Conservation (phyloP, 495 filamentous ascomycete genomes). For the Ramalina peruviana region DNA sequence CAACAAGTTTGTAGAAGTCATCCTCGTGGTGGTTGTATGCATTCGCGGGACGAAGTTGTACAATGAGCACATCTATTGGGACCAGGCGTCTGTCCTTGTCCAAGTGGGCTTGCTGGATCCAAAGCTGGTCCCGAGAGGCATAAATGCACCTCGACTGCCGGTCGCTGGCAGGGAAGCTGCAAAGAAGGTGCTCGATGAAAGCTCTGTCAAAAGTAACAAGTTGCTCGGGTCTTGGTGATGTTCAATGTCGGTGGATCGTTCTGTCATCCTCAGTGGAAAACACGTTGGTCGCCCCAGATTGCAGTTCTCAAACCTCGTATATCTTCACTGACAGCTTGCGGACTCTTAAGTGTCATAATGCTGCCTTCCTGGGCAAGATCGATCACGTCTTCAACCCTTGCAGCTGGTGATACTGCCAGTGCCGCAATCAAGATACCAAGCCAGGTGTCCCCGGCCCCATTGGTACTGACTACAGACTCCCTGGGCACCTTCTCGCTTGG, state of each 20-base stretch:
- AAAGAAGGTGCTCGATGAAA: conserved; percentile 49
- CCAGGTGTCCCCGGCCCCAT: conserved; percentile 90
- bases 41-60: conserved; percentile 60
- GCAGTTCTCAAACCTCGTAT: conserved; percentile 12
- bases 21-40: conserved; percentile 62
- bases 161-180: conserved; percentile 56
- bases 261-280: neutral
- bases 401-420: conserved; percentile 25
- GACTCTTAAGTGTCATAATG: conserved; percentile 55
- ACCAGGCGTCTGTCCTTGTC: conserved; percentile 66
- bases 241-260: neutral
- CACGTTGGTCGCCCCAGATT: neutral
- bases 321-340: conserved; percentile 50
- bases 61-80: conserved; percentile 80
- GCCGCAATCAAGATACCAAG: conserved; percentile 68
- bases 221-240: conserved; percentile 44
- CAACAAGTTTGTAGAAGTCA: conserved; percentile 48
- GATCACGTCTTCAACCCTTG: conserved; percentile 28
- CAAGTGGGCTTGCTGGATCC: conserved; percentile 65
- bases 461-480: conserved; percentile 68
- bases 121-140: conserved; percentile 35
- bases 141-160: conserved; percentile 49
- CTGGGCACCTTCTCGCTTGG: conserved; percentile 44
- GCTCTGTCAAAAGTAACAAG: conserved; percentile 43
- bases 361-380: conserved; percentile 56